Evolutionary conservation across 2,329 filamentous ascomycete species (phyloP), one percentile per base, ranked within the genome.

Genomic region (Penicillium sp.): DNA sequence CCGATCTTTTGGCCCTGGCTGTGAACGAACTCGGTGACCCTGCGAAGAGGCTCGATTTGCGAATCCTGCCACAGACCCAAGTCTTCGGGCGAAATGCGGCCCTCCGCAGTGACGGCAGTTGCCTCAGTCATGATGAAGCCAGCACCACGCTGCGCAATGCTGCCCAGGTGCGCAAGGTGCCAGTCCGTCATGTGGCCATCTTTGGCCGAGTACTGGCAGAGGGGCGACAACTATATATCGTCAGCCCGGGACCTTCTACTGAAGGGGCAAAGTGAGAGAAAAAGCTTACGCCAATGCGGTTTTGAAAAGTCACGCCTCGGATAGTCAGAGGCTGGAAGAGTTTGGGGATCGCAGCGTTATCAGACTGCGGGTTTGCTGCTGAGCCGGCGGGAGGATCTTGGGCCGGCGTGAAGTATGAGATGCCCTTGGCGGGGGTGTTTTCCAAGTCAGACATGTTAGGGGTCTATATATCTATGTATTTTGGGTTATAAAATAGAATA

Each of bases 101-200:
- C 91, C 63, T 92, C 85, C 5, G 89, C 74, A 9, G 83, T 78
- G 0, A 96, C 88, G 30, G 85, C 79, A 0, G 89, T 91, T 24
- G 91, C 90, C 75, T 96, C 92, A 57, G 92, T 79, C 59, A 91
- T 83, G 49, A 87, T 77, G 18, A 96, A 77, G 1, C 84, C 88
- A 0, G 89, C 86, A 12, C 92, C 92, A 56, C 88, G 84, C 58
- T 87, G 79, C 21, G 90, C 82, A 63, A 91, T 91, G 59, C 90
- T 86, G 56, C 91, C 90, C 24, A 93, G 79, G 67, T 96, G 91
- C 16, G 91, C 85, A 50, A 93, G 77, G 71, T 96, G 91, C 82
- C 86, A 96, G 68, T 88, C 81, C 1, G 88, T 92, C 61, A 87
- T 77, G 71, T 93, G 88, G 40, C 92, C 86, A 67, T 88, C 81